Base-by-base conservation (phyloP, 2,329 filamentous ascomycete genomes). In the Chaetomium sp. region DNA sequence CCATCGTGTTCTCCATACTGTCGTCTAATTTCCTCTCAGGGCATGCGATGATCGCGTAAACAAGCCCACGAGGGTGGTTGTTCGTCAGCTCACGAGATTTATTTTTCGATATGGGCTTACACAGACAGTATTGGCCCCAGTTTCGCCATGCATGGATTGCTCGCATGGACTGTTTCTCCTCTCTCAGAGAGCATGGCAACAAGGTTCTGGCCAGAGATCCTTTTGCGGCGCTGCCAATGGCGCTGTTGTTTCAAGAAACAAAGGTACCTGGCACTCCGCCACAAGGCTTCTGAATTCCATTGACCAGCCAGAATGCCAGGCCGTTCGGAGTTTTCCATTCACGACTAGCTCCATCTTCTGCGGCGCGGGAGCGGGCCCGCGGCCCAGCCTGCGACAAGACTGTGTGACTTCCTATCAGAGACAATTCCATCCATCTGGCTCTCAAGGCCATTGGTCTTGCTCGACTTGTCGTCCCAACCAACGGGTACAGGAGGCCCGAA, bases 201-300 rank as follows among this genome's bases (percentile, higher is more conserved):
- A 51, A 12, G 34, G 42, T 44, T 58, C 49, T 56, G 34, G 51
- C 38, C 19, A 27, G 33, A 44, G 38, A 57, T 57, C 57, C 45
- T 55, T 42, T 53, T 37, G 53, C 44, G 57, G 35, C 54, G 44
- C 57, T 27, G 32, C 45, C 58, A 55, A 50, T 49, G 48, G 58
- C 53, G 34, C 44, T 56, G 56, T 50, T 56, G 58, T 55, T 58
- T 58, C 56, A 56, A 41, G 43, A 55, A 46, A 49, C 38, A 27
- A 27, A 27, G 44, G 52, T 47, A 49, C 52, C 43, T 53, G 52
- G 52, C 14, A 40, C 54, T 55, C 45, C 52, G 57, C 54, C 52
- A 51, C 57, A 37, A 44, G 43, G 46, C n/a, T 48, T 33, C 47
- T 27, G 34, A 33, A 33, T 50, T 36, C 40, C n/a, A 54, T 47